Percentiles rank a stretch among this genome's conserved stretches.
phyloP scores from a whole-genome alignment of 164 flowering plant genomes.

The Berberis thunbergii region DNA sequence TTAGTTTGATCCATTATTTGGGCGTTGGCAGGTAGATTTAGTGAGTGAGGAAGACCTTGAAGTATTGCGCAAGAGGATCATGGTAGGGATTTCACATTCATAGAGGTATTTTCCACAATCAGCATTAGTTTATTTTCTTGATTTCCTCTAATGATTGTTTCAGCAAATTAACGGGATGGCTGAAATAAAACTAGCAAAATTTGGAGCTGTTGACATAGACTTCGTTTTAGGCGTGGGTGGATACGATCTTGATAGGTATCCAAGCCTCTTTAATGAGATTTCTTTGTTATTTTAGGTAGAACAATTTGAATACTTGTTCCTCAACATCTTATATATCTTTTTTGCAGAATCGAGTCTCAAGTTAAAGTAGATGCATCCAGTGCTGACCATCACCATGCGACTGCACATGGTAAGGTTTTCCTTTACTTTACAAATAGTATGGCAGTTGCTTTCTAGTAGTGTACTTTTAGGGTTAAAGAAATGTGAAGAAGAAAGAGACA shows the following conservation, averaged over 20 bases:
- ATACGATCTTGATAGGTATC: constrained; percentile 90
- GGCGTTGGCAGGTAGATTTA: constrained; percentile 65
- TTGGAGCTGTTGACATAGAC: constrained; percentile 82
- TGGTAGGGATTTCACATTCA: constrained; percentile 32
- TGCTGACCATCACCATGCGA: background rate
- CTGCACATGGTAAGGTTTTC: background rate
- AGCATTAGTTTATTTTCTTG: background rate
- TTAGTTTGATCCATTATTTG: background rate
- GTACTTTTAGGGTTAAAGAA: too few relatives aligned
- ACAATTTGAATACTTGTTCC: background rate
- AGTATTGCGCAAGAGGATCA: constrained; percentile 45
- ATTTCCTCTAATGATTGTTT: background rate
- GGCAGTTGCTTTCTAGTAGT: too few relatives aligned
- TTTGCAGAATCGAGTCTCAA: constrained; percentile 1
- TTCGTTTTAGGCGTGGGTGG: constrained; percentile 96
- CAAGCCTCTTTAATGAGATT: background rate
- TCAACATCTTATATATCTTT: background rate
- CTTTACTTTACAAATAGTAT: background rate
- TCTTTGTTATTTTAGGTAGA: background rate
- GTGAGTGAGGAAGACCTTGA: constrained; percentile 60
- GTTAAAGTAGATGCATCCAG: background rate
- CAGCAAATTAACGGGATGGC: constrained; percentile 94
- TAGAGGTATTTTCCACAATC: background rate
- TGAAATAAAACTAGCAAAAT: constrained; percentile 63
- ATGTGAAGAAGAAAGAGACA: too few relatives aligned